Conservation (phyloP, 2,329 filamentous ascomycete species). For the Alternaria triticina region DNA sequence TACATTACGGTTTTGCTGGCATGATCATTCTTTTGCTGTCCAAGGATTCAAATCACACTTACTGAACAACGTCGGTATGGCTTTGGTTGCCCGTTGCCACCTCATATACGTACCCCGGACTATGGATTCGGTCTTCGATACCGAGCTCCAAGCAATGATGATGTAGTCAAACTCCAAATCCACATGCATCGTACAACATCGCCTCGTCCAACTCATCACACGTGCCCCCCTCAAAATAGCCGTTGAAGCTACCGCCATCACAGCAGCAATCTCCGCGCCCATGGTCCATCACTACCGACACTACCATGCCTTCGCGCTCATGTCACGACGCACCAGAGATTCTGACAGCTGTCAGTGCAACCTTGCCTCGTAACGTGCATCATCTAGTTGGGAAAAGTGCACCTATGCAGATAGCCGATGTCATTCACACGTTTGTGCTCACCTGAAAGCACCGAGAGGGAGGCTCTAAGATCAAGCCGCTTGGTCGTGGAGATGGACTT, state of each 20-base stretch:
- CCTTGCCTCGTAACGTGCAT: not conserved
- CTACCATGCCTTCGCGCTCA: not conserved
- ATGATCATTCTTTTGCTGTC: not conserved
- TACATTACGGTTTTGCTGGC: not conserved
- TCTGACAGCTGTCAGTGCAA: slow-evolving; percentile 15
- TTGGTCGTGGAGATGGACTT: not conserved
- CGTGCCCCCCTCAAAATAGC: not conserved
- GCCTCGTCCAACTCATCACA: not conserved
- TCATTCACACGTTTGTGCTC: slow-evolving; percentile 7
- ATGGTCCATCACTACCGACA: not conserved
- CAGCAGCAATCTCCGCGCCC: not conserved
- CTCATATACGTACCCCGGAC: not conserved
- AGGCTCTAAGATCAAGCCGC: not conserved
- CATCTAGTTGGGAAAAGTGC: not conserved
- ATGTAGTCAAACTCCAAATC: not conserved
- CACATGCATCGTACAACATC: not conserved
- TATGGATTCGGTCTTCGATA: not conserved
- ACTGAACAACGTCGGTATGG: not conserved
- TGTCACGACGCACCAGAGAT: not conserved
- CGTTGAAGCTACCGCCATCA: not conserved
- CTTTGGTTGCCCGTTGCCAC: not conserved
- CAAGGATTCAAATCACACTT: not conserved
- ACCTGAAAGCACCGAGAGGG: not conserved
- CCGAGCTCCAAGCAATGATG: not conserved
- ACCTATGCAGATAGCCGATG: slow-evolving; percentile 9